A percentile compares a stretch with the other conserved stretches of the same genome.
These are phyloP conservation scores for Cyclotella choctawhatcheeana DNA, from an alignment of 108 stramenopile genomes.

Conservation along the genomic window DNA sequence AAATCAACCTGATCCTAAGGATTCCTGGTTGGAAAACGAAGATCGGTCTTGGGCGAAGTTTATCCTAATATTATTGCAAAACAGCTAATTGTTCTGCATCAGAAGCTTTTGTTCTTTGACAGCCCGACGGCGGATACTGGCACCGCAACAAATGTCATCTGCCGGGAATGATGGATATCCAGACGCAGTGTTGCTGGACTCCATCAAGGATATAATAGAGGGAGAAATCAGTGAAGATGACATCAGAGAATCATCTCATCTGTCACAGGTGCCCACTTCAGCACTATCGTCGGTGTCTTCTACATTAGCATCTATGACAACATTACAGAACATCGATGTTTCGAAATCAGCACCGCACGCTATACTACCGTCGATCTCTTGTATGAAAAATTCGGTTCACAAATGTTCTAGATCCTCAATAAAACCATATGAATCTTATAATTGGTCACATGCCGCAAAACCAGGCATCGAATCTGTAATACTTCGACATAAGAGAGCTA, in stretches of 20 bases:
- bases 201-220: not conserved
- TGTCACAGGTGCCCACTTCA: not conserved
- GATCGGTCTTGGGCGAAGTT: too few species aligned
- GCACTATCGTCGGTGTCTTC: not conserved
- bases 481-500: too few species aligned
- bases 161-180: not conserved
- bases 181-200: not conserved
- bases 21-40: too few species aligned
- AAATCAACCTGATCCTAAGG: too few species aligned
- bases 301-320: constrained; percentile 3
- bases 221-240: not conserved
- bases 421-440: not conserved
- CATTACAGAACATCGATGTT: not conserved
- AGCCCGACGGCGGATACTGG: not conserved
- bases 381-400: not conserved
- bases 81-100: too few species aligned
- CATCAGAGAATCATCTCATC: not conserved
- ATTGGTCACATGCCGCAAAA: too few species aligned
- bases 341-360: not conserved
- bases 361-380: not conserved
- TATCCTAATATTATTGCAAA: too few species aligned
- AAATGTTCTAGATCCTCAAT: not conserved
- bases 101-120: too few species aligned
- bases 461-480: too few species aligned
- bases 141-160: constrained; percentile 13